Conservation (phyloP, 2,329 filamentous ascomycete genomes). For the Fusarium piperis region DNA sequence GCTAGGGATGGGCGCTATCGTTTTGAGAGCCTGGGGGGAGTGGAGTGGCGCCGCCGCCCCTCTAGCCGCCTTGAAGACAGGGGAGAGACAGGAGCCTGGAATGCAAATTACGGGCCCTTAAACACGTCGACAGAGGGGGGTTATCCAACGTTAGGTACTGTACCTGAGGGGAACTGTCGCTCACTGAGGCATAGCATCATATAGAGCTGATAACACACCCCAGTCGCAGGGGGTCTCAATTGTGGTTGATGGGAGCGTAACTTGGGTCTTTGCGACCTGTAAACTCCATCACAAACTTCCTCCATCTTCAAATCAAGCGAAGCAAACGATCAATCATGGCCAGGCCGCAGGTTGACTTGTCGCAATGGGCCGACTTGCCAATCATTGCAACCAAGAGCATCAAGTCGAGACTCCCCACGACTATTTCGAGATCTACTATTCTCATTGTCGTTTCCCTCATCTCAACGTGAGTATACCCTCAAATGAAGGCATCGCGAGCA, state of each 20-base stretch:
- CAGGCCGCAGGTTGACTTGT: neutral
- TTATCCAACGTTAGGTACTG: neutral
- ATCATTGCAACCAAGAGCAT: neutral
- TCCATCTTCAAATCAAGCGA: neutral
- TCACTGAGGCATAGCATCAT: neutral
- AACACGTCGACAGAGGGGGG: neutral
- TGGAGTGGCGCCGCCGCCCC: neutral
- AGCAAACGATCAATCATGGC: neutral
- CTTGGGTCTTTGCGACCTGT: neutral
- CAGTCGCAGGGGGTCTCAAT: neutral
- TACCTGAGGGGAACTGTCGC: neutral
- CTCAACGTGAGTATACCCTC: neutral
- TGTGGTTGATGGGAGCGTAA: neutral
- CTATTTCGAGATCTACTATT: neutral
- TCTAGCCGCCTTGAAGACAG: neutral
- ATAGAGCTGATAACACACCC: conserved; percentile 2
- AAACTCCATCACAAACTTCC: neutral
- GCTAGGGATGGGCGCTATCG: neutral
- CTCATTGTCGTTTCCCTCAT: neutral
- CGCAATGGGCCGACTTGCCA: neutral
- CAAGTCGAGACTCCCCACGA: neutral
- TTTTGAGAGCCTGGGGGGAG: neutral
- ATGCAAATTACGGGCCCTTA: neutral
- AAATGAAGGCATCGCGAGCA: neutral
- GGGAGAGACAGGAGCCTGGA: neutral